These are phyloP conservation scores for Trichopus zeylanicus DNA, from an alignment of 116 monocot species.

Conservation along the genomic window DNA sequence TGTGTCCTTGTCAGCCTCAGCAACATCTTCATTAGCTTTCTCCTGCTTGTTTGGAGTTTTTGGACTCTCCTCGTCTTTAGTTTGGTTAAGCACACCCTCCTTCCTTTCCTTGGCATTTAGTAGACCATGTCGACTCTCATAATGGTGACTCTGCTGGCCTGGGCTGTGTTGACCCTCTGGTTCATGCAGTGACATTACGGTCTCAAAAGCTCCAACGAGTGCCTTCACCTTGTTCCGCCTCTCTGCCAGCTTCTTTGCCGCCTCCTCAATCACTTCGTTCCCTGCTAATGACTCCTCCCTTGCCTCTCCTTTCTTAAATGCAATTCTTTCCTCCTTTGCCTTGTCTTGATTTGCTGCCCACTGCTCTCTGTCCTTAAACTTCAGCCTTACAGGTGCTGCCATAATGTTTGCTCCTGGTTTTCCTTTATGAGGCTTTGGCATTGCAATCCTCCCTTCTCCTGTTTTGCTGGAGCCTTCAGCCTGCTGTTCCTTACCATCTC, in stretches of 20 bases:
- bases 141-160: too few relatives aligned
- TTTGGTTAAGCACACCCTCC: not conserved
- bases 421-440: too few relatives aligned
- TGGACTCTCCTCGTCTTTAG: not conserved
- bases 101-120: not conserved
- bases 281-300: not conserved
- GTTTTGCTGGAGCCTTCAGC: too few relatives aligned
- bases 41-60: not conserved
- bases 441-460: too few relatives aligned
- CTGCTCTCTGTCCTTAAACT: not conserved
- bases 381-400: not conserved
- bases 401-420: too few relatives aligned
- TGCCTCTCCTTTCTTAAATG: not conserved
- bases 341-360: not conserved
- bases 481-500: too few relatives aligned
- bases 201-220: slow-evolving; percentile 1
- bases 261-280: not conserved
- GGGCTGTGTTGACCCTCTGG: not conserved
- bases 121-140: not conserved
- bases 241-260: not conserved
- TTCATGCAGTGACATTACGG: not conserved
- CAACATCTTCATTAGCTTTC: not conserved
- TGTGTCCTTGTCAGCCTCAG: not conserved
- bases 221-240: slow-evolving; percentile 1
- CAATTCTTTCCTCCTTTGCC: not conserved